Evolutionary conservation across 1,139 yeast species (phyloP).

Genomic region (Pichia sp.): DNA sequence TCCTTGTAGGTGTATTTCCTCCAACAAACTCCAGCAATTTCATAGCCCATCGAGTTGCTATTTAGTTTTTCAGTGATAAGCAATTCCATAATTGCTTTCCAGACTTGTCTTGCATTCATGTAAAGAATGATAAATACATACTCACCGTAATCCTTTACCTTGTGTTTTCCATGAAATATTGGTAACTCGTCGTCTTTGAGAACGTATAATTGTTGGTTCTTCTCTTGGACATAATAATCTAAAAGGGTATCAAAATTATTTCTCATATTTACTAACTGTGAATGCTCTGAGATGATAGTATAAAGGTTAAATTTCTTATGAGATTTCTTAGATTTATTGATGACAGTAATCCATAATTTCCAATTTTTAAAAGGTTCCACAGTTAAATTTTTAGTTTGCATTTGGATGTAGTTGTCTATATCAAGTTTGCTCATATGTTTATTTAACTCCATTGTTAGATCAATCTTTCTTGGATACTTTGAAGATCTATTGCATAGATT

Average conservation of each 20-base stretch:
- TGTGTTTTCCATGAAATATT: conserved; percentile 11
- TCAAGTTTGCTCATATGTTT: not conserved
- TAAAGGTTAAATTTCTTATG: conserved; percentile 2
- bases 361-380: conserved; percentile 2
- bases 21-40: conserved; percentile 12
- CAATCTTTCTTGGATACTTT: not conserved
- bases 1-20: not conserved
- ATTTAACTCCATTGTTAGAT: not conserved
- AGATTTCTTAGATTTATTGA: not conserved
- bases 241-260: conserved; percentile 1
- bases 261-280: not conserved
- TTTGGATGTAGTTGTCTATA: not conserved
- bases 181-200: conserved; percentile 7
- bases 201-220: conserved; percentile 3
- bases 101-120: not conserved
- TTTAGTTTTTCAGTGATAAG: conserved; percentile 6
- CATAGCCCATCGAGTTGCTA: not conserved
- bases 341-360: conserved; percentile 8
- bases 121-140: conserved; percentile 14
- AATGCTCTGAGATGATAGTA: not conserved
- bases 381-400: not conserved
- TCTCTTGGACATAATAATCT: conserved; percentile 1
- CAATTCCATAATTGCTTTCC: conserved; percentile 7
- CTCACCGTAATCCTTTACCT: conserved; percentile 8
- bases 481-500: not conserved